Conservation (phyloP, 441 rosid species). For the Sinapis alba region DNA sequence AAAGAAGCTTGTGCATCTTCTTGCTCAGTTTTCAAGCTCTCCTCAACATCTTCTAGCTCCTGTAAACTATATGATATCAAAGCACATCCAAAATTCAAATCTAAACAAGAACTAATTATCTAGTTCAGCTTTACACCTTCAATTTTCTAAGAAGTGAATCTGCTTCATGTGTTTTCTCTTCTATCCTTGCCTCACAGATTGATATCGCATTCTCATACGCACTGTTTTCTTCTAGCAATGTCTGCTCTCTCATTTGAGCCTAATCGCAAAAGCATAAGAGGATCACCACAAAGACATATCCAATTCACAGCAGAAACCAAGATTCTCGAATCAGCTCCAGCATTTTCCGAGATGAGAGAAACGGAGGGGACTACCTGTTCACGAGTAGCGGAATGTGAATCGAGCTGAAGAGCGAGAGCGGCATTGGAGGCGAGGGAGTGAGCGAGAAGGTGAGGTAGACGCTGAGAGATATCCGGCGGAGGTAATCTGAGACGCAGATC, state of each 20-base stretch:
- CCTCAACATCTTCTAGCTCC: constrained; percentile 74
- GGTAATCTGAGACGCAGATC: constrained; percentile 84
- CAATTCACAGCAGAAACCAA: not conserved
- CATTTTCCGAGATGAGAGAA: not conserved
- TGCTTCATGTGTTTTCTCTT: constrained; percentile 73
- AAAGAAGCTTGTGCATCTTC: constrained; percentile 49
- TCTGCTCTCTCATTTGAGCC: constrained; percentile 86
- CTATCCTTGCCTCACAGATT: constrained; percentile 63
- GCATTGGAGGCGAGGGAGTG: constrained; percentile 92
- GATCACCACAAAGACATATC: not conserved
- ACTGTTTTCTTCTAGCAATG: constrained; percentile 68
- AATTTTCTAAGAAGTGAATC: constrained; percentile 56
- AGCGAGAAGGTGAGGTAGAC: constrained; percentile 90
- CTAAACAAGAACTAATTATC: not conserved
- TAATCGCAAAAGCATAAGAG: constrained; percentile 38
- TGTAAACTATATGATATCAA: constrained; percentile 28
- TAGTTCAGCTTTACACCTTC: constrained; percentile 46
- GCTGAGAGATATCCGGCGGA: constrained; percentile 85
- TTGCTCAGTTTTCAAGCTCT: constrained; percentile 53
- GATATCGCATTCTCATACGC: constrained; percentile 78
- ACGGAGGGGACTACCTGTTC: constrained; percentile 53
- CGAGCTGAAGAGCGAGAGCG: constrained; percentile 86
- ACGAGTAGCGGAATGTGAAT: constrained; percentile 89
- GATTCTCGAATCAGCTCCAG: not conserved
- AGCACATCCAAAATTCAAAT: not conserved